Percentiles rank a stretch among this genome's conserved stretches.
Conservation (phyloP, 2,329 filamentous ascomycete species). For the Mycosphaerella sp. region DNA sequence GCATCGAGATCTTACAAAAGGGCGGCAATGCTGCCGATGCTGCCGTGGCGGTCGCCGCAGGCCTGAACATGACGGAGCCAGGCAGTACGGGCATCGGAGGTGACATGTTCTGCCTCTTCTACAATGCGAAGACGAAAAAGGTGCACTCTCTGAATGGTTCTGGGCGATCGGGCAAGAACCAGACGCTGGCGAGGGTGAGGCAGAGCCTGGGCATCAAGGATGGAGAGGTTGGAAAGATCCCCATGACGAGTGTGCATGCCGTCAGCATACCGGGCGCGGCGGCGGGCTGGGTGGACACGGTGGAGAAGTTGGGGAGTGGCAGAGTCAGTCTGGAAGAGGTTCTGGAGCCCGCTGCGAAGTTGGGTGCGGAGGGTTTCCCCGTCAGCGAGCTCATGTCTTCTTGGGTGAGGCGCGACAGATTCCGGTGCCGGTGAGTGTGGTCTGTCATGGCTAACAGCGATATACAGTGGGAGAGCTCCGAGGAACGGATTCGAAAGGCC, state of each 20-base stretch:
- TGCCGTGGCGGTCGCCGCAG: constrained; percentile 90
- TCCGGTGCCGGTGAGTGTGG: not conserved
- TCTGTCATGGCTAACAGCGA: not conserved
- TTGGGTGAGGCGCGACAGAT: constrained; percentile 52
- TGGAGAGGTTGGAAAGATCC: constrained; percentile 55
- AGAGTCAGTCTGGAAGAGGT: constrained; percentile 72
- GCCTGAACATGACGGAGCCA: constrained; percentile 88
- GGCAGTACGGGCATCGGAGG: constrained; percentile 91
- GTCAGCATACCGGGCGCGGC: constrained; percentile 86
- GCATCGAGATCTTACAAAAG: constrained; percentile 72
- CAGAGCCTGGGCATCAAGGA: constrained; percentile 60
- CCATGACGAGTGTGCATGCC: constrained; percentile 68
- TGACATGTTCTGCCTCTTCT: constrained; percentile 95
- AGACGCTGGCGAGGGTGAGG: constrained; percentile 63
- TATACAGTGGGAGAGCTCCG: constrained; percentile 63
- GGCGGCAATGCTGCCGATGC: constrained; percentile 96
- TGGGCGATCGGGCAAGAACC: constrained; percentile 67
- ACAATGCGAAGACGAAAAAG: constrained; percentile 72
- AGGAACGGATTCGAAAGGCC: constrained; percentile 58
- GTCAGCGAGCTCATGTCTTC: constrained; percentile 71
- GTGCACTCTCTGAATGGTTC: constrained; percentile 88
- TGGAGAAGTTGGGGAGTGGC: constrained; percentile 84
- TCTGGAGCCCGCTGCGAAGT: constrained; percentile 70
- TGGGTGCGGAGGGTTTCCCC: constrained; percentile 84
- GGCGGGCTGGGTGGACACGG: constrained; percentile 85